phyloP scores from a whole-genome alignment of 129 eudicot species.

The Erigeron canadensis region DNA sequence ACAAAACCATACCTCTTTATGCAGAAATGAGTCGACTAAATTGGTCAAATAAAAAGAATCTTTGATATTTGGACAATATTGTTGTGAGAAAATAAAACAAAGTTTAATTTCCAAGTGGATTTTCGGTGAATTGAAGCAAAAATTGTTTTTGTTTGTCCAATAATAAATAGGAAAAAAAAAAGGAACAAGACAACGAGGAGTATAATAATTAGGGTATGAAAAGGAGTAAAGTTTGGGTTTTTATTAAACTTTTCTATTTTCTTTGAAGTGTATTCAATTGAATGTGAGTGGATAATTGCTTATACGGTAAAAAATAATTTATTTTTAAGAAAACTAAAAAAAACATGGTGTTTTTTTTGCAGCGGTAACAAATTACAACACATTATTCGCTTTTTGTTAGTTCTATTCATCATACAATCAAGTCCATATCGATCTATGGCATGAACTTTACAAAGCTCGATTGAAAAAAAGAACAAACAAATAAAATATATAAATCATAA shows the following conservation, averaged over 20 bases:
- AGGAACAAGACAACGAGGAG: not conserved
- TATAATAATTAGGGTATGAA: conserved; percentile 31
- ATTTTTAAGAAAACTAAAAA: too few relatives aligned
- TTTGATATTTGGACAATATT: conserved; percentile 25
- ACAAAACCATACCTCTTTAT: conserved; percentile 10
- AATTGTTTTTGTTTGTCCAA: conserved; percentile 23
- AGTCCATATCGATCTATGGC: too few relatives aligned
- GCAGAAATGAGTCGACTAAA: conserved; percentile 28
- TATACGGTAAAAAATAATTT: too few relatives aligned
- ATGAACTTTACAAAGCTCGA: too few relatives aligned
- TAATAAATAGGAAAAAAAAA: not conserved
- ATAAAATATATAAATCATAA: too few relatives aligned
- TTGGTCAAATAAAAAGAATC: conserved; percentile 15
- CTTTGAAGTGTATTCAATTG: not conserved
- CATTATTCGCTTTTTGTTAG: too few relatives aligned
- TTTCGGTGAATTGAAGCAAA: conserved; percentile 20
- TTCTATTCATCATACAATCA: too few relatives aligned
- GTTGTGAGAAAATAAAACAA: conserved; percentile 16
- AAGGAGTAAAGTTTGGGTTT: not conserved
- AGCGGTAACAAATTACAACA: too few relatives aligned
- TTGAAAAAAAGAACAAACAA: too few relatives aligned
- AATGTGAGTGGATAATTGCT: conserved; percentile 25
- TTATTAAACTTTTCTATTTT: not conserved
- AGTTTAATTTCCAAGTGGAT: conserved; percentile 6
- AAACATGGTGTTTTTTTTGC: too few relatives aligned